phyloP scores from a whole-genome alignment of 768 basidiomycete genomes.

The Thelephora aurantiotincta region DNA sequence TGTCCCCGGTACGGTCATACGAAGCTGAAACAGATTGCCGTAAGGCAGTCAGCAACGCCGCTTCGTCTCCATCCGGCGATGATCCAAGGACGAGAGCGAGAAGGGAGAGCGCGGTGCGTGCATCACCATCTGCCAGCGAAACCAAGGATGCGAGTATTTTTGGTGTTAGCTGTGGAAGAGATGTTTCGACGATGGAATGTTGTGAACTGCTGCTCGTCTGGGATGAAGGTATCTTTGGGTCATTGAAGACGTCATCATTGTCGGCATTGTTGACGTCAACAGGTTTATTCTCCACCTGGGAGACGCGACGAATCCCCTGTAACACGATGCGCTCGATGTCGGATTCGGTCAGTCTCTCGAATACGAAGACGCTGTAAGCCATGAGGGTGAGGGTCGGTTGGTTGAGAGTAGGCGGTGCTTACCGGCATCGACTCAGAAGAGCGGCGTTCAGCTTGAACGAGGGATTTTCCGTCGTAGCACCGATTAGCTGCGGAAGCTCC shows the following conservation, averaged over 20 bases:
- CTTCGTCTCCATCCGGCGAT: conserved; percentile 26
- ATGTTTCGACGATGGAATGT: background rate
- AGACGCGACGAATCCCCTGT: conserved; percentile 31
- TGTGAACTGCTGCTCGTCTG: background rate
- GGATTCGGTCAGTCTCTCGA: conserved; percentile 51
- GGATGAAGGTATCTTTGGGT: background rate
- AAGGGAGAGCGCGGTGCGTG: conserved; percentile 63
- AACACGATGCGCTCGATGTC: conserved; percentile 45
- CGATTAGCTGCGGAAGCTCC: conserved; percentile 35
- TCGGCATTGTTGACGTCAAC: background rate
- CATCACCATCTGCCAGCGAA: conserved; percentile 52
- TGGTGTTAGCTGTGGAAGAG: conserved; percentile 26
- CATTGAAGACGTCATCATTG: too few species aligned
- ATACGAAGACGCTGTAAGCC: conserved; percentile 48
- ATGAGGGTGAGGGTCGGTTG: conserved; percentile 4
- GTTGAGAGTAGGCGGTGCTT: conserved; percentile 11
- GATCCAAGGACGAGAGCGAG: conserved; percentile 53
- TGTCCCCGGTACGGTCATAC: conserved; percentile 68
- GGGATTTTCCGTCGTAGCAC: conserved; percentile 84
- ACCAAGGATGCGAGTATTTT: conserved; percentile 34
- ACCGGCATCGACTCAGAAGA: conserved; percentile 67
- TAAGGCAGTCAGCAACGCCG: conserved; percentile 37
- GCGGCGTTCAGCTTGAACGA: conserved; percentile 71
- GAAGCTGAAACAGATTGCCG: conserved; percentile 48
- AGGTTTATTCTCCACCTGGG: conserved; percentile 5